Percentiles rank a stretch among this genome's conserved stretches.
Conservation (phyloP, 768 basidiomycete species). For the Xerocomellus intermedius region DNA sequence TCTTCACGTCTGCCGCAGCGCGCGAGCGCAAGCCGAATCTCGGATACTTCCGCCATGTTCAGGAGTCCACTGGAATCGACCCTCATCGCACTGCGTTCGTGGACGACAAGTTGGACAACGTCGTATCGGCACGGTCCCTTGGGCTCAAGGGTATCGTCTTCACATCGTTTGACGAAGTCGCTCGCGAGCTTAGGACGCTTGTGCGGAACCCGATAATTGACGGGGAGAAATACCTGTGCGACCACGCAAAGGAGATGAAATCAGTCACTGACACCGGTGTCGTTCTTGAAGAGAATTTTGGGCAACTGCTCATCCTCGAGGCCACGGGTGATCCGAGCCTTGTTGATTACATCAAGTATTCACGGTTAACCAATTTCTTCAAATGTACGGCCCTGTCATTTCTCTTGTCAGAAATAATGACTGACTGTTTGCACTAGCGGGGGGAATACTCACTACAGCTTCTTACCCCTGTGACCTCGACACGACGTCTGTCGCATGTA, state of each 20-base stretch:
- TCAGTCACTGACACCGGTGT: slow-evolving; percentile 13
- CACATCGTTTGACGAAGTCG: slow-evolving; percentile 15
- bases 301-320: slow-evolving; percentile 22
- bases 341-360: slow-evolving; percentile 17
- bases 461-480: slow-evolving; percentile 20
- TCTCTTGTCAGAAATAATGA: background rate
- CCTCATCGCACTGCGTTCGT: slow-evolving; percentile 22
- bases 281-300: slow-evolving; percentile 19
- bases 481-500: slow-evolving; percentile 20
- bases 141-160: slow-evolving; percentile 22
- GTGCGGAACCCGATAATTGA: slow-evolving; percentile 17
- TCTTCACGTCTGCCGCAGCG: slow-evolving; percentile 20
- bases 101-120: slow-evolving; percentile 24
- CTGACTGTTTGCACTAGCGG: slow-evolving; percentile 8
- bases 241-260: slow-evolving; percentile 17
- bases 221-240: slow-evolving; percentile 12
- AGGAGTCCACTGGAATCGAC: slow-evolving; percentile 15
- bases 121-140: slow-evolving; percentile 18
- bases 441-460: slow-evolving; percentile 6
- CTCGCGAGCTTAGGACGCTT: slow-evolving; percentile 12
- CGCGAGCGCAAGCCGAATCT: slow-evolving; percentile 23
- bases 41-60: slow-evolving; percentile 16
- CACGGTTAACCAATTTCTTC: slow-evolving; percentile 22
- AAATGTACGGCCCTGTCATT: slow-evolving; percentile 6
- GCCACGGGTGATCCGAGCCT: slow-evolving; percentile 14